phyloP scores from a whole-genome alignment of 2,329 filamentous ascomycete genomes.

The Albifimbria verrucaria region DNA sequence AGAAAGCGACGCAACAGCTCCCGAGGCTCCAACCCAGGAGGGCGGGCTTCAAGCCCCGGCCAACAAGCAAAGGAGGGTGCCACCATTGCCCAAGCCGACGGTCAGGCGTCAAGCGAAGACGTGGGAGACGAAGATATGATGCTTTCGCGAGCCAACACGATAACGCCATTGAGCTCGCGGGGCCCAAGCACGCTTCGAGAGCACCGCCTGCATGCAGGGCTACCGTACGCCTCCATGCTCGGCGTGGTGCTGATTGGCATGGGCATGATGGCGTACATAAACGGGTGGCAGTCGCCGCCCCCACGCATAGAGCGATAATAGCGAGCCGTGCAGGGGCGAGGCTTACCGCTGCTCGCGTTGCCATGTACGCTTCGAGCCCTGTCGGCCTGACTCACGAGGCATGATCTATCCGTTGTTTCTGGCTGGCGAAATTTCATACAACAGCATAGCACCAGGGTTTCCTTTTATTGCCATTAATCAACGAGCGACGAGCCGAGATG shows the following conservation, averaged over 20 bases:
- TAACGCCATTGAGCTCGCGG: constrained; percentile 40
- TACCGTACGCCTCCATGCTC: constrained; percentile 79
- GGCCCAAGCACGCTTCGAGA: constrained; percentile 39
- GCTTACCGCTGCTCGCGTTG: neutral
- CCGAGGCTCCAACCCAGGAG: constrained; percentile 7
- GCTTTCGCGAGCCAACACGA: constrained; percentile 46
- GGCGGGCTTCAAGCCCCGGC: constrained; percentile 13
- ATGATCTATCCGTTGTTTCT: constrained; percentile 11
- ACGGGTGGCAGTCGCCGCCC: constrained; percentile 64
- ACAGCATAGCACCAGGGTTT: constrained; percentile 15
- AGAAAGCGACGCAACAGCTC: constrained; percentile 23
- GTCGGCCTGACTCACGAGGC: constrained; percentile 10
- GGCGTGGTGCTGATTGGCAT: constrained; percentile 79
- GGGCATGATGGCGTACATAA: constrained; percentile 82
- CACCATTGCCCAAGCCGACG: constrained; percentile 13
- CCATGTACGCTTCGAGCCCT: neutral
- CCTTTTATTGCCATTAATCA: constrained; percentile 10
- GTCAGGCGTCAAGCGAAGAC: constrained; percentile 25
- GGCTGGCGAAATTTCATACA: constrained; percentile 16
- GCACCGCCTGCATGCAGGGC: constrained; percentile 45
- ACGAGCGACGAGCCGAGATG: constrained; percentile 27
- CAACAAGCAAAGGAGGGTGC: constrained; percentile 14
- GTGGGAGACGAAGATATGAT: constrained; percentile 34
- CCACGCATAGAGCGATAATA: constrained; percentile 28
- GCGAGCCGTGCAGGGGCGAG: neutral